Percentiles rank a stretch among this genome's conserved stretches.
phyloP scores from a whole-genome alignment of 805 yeast species.

The Ogataea sp. region DNA sequence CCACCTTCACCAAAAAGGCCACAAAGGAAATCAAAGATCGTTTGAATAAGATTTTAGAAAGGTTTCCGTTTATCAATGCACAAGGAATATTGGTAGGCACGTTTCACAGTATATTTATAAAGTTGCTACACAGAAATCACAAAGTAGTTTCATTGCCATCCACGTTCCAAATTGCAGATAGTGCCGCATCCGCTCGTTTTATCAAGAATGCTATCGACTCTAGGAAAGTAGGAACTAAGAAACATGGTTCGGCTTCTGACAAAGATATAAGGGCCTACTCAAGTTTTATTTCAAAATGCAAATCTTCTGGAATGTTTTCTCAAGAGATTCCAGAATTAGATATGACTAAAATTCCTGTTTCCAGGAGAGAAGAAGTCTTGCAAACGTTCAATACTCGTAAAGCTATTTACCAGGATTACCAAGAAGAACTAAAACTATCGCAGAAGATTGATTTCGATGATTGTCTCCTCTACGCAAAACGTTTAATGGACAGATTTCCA shows the following conservation, averaged over 20 bases:
- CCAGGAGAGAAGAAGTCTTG: no score
- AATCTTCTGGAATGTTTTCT: slow-evolving; percentile 42
- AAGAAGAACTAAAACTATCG: slow-evolving; percentile 32
- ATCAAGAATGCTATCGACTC: slow-evolving; percentile 23
- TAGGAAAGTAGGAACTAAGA: slow-evolving; percentile 7
- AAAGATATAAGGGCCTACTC: slow-evolving; percentile 16
- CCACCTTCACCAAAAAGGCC: slow-evolving; percentile 92
- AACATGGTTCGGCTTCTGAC: slow-evolving; percentile 33
- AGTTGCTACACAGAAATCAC: slow-evolving; percentile 52
- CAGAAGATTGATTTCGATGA: slow-evolving; percentile 77
- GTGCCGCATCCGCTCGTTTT: slow-evolving; percentile 44
- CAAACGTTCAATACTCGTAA: no score
- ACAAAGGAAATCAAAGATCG: slow-evolving; percentile 78
- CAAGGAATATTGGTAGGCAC: slow-evolving; percentile 68
- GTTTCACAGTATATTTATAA: slow-evolving; percentile 75
- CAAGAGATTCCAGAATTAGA: slow-evolving; percentile 20
- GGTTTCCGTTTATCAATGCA: slow-evolving; percentile 23
- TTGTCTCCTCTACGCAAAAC: slow-evolving; percentile 48
- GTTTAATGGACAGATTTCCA: slow-evolving; percentile 34
- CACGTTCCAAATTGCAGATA: slow-evolving; percentile 40
- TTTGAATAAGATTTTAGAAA: slow-evolving; percentile 29
- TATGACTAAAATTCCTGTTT: neutral
- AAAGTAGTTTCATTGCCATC: slow-evolving; percentile 31
- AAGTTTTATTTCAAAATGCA: slow-evolving; percentile 45
- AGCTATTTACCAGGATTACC: no score